These are phyloP conservation scores for Rhodomyrtus psidioides DNA, from an alignment of 441 rosid species.

Conservation along the genomic window DNA sequence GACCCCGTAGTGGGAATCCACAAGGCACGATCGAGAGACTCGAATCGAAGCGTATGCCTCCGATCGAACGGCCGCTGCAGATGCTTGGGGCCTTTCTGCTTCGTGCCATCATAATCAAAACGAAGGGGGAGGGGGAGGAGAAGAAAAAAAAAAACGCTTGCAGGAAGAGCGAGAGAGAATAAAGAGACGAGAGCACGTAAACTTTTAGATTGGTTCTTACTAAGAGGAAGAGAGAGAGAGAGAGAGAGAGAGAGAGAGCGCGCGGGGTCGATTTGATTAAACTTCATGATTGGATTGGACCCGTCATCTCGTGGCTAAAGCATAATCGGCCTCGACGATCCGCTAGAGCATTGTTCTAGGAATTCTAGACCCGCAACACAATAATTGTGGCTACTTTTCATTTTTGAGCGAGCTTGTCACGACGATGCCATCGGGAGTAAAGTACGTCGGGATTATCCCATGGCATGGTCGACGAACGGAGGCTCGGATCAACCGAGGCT, in stretches of 20 bases:
- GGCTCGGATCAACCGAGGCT: too few species aligned
- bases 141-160: neutral
- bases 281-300: neutral
- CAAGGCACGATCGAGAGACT: neutral
- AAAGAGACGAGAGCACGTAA: too few species aligned
- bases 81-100: neutral
- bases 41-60: neutral
- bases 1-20: neutral
- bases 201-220: too few species aligned
- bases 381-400: neutral
- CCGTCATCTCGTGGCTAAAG: neutral
- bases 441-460: neutral
- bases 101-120: neutral
- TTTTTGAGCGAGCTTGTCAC: neutral
- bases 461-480: neutral
- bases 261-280: neutral
- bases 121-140: too few species aligned
- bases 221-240: neutral
- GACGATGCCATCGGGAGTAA: neutral
- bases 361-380: neutral
- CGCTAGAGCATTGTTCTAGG: neutral
- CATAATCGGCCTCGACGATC: neutral
- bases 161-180: neutral
- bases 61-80: neutral
- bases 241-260: too few species aligned